phyloP scores from a whole-genome alignment of 1,139 yeast species.

The Candida dubliniensis region DNA sequence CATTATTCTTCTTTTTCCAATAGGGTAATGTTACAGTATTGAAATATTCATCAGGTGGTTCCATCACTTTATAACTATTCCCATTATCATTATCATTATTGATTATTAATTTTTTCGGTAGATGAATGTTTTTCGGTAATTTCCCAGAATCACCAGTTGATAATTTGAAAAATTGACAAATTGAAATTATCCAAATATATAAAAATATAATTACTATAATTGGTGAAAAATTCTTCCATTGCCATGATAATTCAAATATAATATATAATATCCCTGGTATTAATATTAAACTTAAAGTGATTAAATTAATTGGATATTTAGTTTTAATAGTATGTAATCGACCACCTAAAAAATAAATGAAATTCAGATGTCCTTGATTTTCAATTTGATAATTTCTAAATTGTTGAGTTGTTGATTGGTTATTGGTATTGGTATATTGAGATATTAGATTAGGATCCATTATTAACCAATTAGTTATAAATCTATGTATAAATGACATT shows the following conservation, averaged over 20 bases:
- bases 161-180: constrained; percentile 52
- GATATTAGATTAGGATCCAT: constrained; percentile 35
- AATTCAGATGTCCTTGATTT: constrained; percentile 27
- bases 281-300: constrained; percentile 35
- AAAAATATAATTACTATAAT: constrained; percentile 56
- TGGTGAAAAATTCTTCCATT: constrained; percentile 59
- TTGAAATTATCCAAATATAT: constrained; percentile 55
- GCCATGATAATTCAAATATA: constrained; percentile 51
- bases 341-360: constrained; percentile 64
- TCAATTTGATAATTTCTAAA: constrained; percentile 34
- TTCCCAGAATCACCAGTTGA: constrained; percentile 70
- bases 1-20: constrained; percentile 14
- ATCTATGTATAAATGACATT: constrained; percentile 17
- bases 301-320: constrained; percentile 30
- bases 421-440: constrained; percentile 6
- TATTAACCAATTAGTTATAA: constrained; percentile 45
- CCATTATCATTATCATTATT: background rate
- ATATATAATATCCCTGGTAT: constrained; percentile 51
- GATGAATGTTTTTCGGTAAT: constrained; percentile 67
- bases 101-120: constrained; percentile 32
- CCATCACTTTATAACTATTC: constrained; percentile 2
- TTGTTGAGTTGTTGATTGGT: constrained; percentile 8
- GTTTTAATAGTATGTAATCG: constrained; percentile 47
- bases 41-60: constrained; percentile 63
- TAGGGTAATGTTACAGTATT: constrained; percentile 58